These are phyloP conservation scores for Emiliania huxleyi DNA, from an alignment of 78 protist species.

Conservation along the genomic window DNA sequence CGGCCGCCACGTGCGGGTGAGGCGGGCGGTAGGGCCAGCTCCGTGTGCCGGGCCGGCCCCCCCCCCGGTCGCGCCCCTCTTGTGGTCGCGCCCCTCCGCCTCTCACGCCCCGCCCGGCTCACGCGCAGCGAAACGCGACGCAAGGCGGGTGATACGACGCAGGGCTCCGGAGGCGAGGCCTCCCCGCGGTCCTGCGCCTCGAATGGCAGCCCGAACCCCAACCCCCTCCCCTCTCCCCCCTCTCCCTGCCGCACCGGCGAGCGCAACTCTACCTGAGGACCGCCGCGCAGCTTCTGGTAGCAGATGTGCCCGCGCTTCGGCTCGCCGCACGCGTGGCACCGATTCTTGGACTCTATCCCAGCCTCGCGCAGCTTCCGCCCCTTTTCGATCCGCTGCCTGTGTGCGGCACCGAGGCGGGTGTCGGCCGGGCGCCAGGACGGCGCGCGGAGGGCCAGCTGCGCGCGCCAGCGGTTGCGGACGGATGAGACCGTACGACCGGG, in stretches of 20 bases:
- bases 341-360: background rate
- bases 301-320: slow-evolving; percentile 14
- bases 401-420: background rate
- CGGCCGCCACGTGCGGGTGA: too few relatives aligned
- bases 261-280: background rate
- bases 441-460: background rate
- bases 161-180: background rate
- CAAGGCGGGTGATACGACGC: too few relatives aligned
- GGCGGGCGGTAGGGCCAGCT: too few relatives aligned
- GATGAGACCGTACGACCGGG: background rate
- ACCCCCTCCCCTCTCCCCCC: too few relatives aligned
- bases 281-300: background rate
- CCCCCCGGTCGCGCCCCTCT: too few relatives aligned
- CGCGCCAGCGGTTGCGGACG: background rate
- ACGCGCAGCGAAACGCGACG: too few relatives aligned
- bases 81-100: too few relatives aligned
- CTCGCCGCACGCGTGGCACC: slow-evolving; percentile 16
- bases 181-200: background rate
- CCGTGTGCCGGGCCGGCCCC: too few relatives aligned
- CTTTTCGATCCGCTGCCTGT: background rate
- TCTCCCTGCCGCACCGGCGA: too few relatives aligned
- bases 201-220: too few relatives aligned
- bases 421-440: background rate
- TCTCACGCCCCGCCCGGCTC: too few relatives aligned
- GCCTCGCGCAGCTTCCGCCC: slow-evolving; percentile 13